A percentile compares a stretch with the other conserved stretches of the same genome.
Evolutionary conservation across 139 green algal genomes (phyloP).

Genomic region (Chlamydomonas schloesseri): DNA sequence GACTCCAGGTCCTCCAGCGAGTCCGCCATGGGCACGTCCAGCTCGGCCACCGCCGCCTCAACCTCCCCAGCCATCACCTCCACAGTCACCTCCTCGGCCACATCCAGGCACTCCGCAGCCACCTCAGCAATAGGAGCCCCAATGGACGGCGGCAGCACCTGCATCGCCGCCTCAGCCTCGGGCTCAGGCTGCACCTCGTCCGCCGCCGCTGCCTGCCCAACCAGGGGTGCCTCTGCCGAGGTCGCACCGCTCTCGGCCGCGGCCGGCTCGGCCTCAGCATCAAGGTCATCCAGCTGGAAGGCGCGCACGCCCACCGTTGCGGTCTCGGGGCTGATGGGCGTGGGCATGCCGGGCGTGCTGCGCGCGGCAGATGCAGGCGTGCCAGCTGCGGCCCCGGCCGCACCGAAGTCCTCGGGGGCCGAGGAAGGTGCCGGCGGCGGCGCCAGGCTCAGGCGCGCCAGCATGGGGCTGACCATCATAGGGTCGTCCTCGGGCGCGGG

Average conservation of each 20-base stretch:
- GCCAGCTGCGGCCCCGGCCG: not conserved
- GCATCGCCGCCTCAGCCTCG: too few species aligned
- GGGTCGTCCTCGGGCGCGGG: not conserved
- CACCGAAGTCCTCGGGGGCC: not conserved
- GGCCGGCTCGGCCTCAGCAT: not conserved
- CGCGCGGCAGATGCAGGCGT: not conserved
- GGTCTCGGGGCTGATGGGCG: constrained; percentile 28
- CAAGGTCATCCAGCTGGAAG: constrained; percentile 27
- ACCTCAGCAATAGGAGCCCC: too few species aligned
- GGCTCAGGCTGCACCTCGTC: not conserved
- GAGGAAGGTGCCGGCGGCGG: not conserved
- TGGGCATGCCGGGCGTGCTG: constrained; percentile 1
- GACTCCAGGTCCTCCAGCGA: constrained; percentile 36
- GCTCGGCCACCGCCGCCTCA: not conserved
- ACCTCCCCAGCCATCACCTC: not conserved
- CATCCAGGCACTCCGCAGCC: too few species aligned
- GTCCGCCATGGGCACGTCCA: not conserved
- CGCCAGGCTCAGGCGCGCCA: not conserved
- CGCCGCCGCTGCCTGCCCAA: too few species aligned
- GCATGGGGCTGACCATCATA: constrained; percentile 41
- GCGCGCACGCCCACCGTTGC: constrained; percentile 8
- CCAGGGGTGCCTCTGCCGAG: too few species aligned
- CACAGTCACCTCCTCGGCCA: not conserved
- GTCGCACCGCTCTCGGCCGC: too few species aligned
- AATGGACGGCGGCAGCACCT: too few species aligned